Evolutionary conservation across 352 stramenopile species (phyloP).

Genomic region (Globisporangium perplexum): DNA sequence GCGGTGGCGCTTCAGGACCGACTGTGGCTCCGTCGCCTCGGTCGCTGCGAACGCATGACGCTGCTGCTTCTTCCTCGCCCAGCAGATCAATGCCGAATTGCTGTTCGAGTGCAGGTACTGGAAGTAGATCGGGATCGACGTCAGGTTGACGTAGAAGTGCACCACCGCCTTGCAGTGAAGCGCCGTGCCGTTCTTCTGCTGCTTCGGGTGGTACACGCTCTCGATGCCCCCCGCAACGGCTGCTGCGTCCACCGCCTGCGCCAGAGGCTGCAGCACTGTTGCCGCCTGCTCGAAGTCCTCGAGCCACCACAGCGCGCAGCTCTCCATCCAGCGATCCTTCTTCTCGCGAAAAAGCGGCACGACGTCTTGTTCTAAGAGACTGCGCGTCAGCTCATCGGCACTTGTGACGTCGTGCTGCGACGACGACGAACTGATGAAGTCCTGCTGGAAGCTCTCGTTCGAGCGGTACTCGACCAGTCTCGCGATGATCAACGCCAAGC

Average conservation of each 20-base stretch:
- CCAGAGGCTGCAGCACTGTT: constrained; percentile 52
- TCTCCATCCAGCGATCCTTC: constrained; percentile 70
- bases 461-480: constrained; percentile 81
- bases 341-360: constrained; percentile 57
- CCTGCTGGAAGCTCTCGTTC: constrained; percentile 40
- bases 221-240: not conserved
- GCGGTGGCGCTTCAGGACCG: not conserved
- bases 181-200: constrained; percentile 15
- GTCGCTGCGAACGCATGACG: not conserved
- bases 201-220: constrained; percentile 11
- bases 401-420: constrained; percentile 56
- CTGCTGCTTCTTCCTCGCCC: constrained; percentile 41
- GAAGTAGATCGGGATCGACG: constrained; percentile 81
- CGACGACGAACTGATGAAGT: constrained; percentile 35
- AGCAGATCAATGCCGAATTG: constrained; percentile 55
- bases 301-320: constrained; percentile 76
- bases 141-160: constrained; percentile 81
- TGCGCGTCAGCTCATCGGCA: constrained; percentile 37
- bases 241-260: constrained; percentile 56
- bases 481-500: constrained; percentile 87
- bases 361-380: constrained; percentile 61
- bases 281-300: constrained; percentile 83
- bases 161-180: constrained; percentile 40
- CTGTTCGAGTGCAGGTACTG: constrained; percentile 72
- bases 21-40: not conserved